Evolutionary conservation across 192 early-diverging fungal species (phyloP).

Genomic region (Phycomyces nitens): DNA sequence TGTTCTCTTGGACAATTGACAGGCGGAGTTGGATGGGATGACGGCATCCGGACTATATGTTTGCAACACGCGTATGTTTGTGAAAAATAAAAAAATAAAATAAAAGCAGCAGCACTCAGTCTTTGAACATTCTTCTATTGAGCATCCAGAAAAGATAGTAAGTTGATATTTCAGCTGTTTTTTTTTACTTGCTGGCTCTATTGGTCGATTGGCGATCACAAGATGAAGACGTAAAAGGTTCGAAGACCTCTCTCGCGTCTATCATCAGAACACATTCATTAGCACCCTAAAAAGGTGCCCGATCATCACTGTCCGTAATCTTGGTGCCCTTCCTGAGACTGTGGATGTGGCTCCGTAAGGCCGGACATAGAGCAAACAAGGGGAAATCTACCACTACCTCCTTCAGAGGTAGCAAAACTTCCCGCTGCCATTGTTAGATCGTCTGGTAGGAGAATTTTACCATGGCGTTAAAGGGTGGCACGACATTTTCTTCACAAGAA

Average conservation of each 20-base stretch:
- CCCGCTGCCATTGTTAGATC: slow-evolving; percentile 14
- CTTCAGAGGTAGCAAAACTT: too few relatives aligned
- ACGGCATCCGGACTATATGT: too few relatives aligned
- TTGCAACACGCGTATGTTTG: too few relatives aligned
- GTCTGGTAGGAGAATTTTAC: slow-evolving; percentile 3
- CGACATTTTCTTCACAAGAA: slow-evolving; percentile 6
- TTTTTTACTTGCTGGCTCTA: not conserved
- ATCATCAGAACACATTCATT: not conserved
- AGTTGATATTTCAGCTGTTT: not conserved
- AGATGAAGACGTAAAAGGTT: slow-evolving; percentile 34
- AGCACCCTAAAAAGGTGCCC: too few relatives aligned
- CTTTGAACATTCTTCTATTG: too few relatives aligned
- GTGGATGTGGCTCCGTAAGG: slow-evolving; percentile 32
- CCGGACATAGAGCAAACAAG: slow-evolving; percentile 36
- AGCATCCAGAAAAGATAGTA: too few relatives aligned
- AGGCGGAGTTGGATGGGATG: too few relatives aligned
- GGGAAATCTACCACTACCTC: not conserved
- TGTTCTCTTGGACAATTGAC: too few relatives aligned
- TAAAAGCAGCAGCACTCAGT: too few relatives aligned
- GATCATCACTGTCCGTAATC: slow-evolving; percentile 33
- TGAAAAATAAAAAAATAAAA: too few relatives aligned
- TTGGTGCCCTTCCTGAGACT: slow-evolving; percentile 26
- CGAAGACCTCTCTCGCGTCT: slow-evolving; percentile 7
- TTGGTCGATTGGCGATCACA: not conserved
- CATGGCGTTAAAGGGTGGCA: slow-evolving; percentile 32